A percentile compares a stretch with the other conserved stretches of the same genome.
Conservation (phyloP, 2,329 filamentous ascomycete genomes). For the Microdochium trichocladiopsis region DNA sequence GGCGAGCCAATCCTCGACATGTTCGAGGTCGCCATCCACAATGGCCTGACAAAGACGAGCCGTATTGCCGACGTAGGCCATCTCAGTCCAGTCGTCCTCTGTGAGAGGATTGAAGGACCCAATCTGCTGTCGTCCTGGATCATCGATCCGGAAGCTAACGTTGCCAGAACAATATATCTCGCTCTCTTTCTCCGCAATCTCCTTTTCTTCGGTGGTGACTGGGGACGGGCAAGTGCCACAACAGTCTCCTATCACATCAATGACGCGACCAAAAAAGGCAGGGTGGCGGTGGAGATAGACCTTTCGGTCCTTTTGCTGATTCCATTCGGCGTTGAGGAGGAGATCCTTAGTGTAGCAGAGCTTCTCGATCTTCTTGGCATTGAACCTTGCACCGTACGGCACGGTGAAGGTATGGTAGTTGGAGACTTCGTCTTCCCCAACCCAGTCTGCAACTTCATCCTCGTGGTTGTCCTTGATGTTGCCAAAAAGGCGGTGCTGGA, state of each 20-base stretch:
- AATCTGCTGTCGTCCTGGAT: constrained; percentile 63
- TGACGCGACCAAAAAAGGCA: constrained; percentile 71
- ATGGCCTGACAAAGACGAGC: constrained; percentile 74
- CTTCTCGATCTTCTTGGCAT: constrained; percentile 70
- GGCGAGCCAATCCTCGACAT: constrained; percentile 62
- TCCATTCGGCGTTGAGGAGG: constrained; percentile 82
- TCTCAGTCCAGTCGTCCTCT: constrained; percentile 80
- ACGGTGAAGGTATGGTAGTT: constrained; percentile 74
- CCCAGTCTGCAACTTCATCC: constrained; percentile 80
- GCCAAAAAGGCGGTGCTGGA: constrained; percentile 40
- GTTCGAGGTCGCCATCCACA: constrained; percentile 63
- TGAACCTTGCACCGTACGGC: constrained; percentile 55
- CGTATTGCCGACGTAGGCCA: constrained; percentile 82
- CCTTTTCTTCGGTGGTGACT: constrained; percentile 61
- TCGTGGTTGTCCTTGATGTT: constrained; percentile 74
- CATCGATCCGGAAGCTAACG: constrained; percentile 69
- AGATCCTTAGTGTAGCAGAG: constrained; percentile 76
- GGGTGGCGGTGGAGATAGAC: constrained; percentile 78
- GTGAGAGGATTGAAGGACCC: constrained; percentile 74
- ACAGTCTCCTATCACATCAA: constrained; percentile 73
- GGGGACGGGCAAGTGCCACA: constrained; percentile 72
- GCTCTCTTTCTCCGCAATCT: constrained; percentile 62
- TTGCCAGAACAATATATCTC: constrained; percentile 72
- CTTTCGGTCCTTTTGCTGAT: constrained; percentile 65
- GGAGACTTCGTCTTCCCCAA: constrained; percentile 67